phyloP scores from a whole-genome alignment of 225 moss, liverwort and hornwort genomes.

The Ulota crispa region DNA sequence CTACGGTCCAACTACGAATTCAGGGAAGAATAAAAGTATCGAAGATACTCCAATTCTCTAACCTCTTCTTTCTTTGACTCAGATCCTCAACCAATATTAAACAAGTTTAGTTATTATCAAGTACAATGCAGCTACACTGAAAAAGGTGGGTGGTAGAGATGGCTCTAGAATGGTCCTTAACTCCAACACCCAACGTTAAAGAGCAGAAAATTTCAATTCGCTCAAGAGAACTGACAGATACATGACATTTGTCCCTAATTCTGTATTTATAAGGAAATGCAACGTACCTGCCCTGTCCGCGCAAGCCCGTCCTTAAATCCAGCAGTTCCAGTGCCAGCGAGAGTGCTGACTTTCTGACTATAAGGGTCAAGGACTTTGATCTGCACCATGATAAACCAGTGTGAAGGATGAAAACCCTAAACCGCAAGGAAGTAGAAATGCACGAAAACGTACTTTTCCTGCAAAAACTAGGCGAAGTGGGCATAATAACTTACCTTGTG shows the following conservation, averaged over 20 bases:
- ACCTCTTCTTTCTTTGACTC: neutral
- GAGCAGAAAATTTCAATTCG: neutral
- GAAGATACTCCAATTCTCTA: neutral
- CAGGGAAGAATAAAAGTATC: neutral
- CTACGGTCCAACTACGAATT: neutral
- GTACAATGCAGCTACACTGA: neutral
- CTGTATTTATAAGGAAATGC: neutral
- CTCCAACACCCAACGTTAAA: neutral
- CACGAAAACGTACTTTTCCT: neutral
- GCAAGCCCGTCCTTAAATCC: constrained; percentile 88
- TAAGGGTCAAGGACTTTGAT: constrained; percentile 56
- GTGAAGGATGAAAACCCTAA: neutral
- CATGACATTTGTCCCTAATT: neutral
- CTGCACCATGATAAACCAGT: constrained; percentile 22
- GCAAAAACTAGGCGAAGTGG: neutral
- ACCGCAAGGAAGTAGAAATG: neutral
- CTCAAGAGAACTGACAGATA: neutral
- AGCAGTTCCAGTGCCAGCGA: constrained; percentile 88
- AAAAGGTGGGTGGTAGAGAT: neutral
- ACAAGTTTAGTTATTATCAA: neutral
- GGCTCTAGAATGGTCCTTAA: neutral
- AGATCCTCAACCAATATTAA: neutral
- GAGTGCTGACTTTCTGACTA: constrained; percentile 58
- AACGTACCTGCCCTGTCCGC: constrained; percentile 60
- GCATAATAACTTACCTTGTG: constrained; percentile 63